Evolutionary conservation across 306 rosid species (phyloP), one percentile per base, ranked within the genome.

Genomic region (Comarum palustre): DNA sequence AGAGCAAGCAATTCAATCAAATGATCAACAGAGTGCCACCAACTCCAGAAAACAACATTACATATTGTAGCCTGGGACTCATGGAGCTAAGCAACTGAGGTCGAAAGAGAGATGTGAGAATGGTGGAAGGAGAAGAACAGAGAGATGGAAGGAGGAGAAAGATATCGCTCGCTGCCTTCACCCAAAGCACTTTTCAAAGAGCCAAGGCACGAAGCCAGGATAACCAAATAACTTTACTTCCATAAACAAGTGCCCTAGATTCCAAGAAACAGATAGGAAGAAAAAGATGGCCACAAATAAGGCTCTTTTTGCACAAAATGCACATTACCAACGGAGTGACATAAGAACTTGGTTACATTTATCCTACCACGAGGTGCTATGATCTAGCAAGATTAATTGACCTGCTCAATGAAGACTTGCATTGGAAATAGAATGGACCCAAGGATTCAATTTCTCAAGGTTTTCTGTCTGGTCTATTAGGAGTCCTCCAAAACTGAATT

Each of bases 341-440:
- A 32, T 2, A 13, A 1, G 4, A 20, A 12, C 42, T 70, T 52
- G 0, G 4, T 55, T 20, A 29, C 22, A 19, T 19, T 36, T 19
- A 36, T 39, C 15, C 29, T 58, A 42, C 55, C 24, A 10, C 5
- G n/a, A 9, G 25, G 43, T 61, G 24, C 42, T 17, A 3, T 2
- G 31, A 17, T 38, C 66, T 31, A 60, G 6, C 12, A 6, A 20
- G 36, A 57, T 24, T 4, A 25, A 42, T 27, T 1, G 5, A 64
- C 50, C 41, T 54, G 57, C 66, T 55, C 52, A 15, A 55, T 29
- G 4, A 29, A 24, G 47, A 29, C 11, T 25, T 71, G 11, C 75
- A 71, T 29, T 24, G 19, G 10, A 71, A 71, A 22, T 16, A 25
- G 75, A 51, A 8, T 20, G 58, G 74, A 47, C 75, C 39, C 9